These are phyloP conservation scores for Suillus tomentosus DNA, from an alignment of 768 basidiomycete genomes.

Conservation along the genomic window DNA sequence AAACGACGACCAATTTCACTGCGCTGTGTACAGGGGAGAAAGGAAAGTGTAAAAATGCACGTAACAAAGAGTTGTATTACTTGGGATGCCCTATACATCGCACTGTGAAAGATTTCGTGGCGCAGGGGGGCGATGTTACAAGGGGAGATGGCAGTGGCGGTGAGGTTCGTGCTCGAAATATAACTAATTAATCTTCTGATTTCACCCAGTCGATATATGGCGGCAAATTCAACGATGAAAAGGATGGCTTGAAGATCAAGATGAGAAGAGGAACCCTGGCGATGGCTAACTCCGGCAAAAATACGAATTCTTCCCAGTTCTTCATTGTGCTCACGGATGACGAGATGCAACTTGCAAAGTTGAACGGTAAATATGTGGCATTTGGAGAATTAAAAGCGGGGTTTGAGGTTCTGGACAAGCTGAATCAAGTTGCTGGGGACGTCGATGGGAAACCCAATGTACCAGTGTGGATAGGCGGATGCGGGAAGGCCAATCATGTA, in stretches of 20 bases:
- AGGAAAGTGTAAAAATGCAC: constrained; percentile 47
- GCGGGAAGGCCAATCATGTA: constrained; percentile 27
- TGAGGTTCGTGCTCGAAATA: constrained; percentile 40
- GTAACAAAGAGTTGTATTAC: constrained; percentile 48
- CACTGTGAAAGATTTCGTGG: constrained; percentile 49
- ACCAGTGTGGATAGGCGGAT: constrained; percentile 47
- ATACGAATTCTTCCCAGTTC: constrained; percentile 52
- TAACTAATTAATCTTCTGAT: constrained; percentile 6
- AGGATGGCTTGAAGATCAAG: constrained; percentile 46
- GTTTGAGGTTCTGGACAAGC: constrained; percentile 35
- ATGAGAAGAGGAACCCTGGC: constrained; percentile 46
- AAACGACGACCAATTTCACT: constrained; percentile 50
- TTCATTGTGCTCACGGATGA: constrained; percentile 50
- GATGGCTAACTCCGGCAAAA: constrained; percentile 55
- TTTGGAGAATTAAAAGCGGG: constrained; percentile 42
- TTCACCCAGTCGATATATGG: constrained; percentile 45
- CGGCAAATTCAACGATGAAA: constrained; percentile 52
- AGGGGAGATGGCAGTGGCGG: constrained; percentile 55
- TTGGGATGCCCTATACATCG: constrained; percentile 46
- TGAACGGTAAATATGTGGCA: constrained; percentile 51
- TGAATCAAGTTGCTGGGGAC: constrained; percentile 35
- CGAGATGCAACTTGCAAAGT: constrained; percentile 42
- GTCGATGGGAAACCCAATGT: constrained; percentile 37
- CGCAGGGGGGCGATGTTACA: constrained; percentile 57
- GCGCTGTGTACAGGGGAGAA: constrained; percentile 49